Conservation (phyloP, 108 stramenopile genomes). For the Nitzschia palea region DNA sequence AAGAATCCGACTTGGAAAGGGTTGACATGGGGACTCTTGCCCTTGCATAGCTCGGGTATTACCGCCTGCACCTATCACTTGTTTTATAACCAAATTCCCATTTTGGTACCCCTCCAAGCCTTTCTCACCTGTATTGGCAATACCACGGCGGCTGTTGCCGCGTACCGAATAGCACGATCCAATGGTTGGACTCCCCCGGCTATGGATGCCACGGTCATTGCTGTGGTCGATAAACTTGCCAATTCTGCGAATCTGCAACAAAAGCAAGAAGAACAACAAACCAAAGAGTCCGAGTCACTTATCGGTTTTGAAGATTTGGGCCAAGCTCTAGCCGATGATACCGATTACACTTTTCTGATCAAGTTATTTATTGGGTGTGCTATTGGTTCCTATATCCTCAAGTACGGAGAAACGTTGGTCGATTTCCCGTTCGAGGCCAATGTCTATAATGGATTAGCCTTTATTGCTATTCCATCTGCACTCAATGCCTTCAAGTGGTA, state of each 20-base stretch:
- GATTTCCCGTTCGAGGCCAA: conserved; percentile 77
- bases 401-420: conserved; percentile 77
- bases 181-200: conserved; percentile 63
- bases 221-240: conserved; percentile 10
- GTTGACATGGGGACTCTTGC: conserved; percentile 90
- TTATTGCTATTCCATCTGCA: conserved; percentile 65
- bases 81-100: conserved; percentile 86
- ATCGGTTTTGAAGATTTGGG: conserved; percentile 85
- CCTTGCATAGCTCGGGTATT: conserved; percentile 87
- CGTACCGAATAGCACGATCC: conserved; percentile 70
- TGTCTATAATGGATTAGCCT: conserved; percentile 49
- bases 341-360: conserved; percentile 73
- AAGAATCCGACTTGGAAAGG: conserved; percentile 85
- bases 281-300: conserved; percentile 47
- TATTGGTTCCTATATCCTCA: conserved; percentile 69
- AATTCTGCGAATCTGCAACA: neutral
- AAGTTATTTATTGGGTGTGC: conserved; percentile 81
- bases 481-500: conserved; percentile 87
- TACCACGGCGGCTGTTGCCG: conserved; percentile 73
- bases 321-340: conserved; percentile 58
- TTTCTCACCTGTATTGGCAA: conserved; percentile 79
- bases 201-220: neutral
- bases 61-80: conserved; percentile 93
- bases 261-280: neutral
- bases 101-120: conserved; percentile 88